Evolutionary conservation across 108 stramenopile species (phyloP), one percentile per base, ranked within the genome.

Genomic region (Cyclotella atomus): DNA sequence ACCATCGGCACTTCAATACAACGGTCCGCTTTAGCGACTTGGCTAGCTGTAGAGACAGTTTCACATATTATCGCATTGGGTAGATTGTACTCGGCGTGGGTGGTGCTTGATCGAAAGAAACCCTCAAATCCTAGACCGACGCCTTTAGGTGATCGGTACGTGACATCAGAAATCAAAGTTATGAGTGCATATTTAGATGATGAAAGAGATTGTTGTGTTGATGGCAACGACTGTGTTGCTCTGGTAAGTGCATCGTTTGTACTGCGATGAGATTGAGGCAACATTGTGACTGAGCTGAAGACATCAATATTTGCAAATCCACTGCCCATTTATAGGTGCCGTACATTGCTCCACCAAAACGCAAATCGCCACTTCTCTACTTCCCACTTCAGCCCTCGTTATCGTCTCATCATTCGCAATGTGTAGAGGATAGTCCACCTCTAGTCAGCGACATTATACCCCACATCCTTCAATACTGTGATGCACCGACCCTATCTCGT

Each of bases 381-480:
- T 30, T 65, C 64, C 32, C 29, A 15, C 9, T 8, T 0, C 21
- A 9, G 29, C 45, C 46, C 29, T 17, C 16, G 4, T 14, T 41
- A 33, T 59, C 41, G 3, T 20, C 12, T 3, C 33, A 60, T 38
- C 36, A 7, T 5, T 38, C 59, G 1, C 32, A 7, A 60, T n/a
- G n/a, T n/a, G n/a, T n/a, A n/a, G n/a, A n/a, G n/a, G n/a, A n/a
- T n/a, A 41, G 43, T 24, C 73, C 56, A 9, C 33, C 34, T 23
- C 35, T 68, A 16, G 8, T 49, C 14, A 10, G n/a, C 24, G 79
- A 81, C 61, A 49, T 79, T 23, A 19, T 85, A 25, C 84, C 84
- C 14, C 72, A 45, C 27, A 85, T 85, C 41, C 80, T 85, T 23
- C 73, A 81, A 5, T 85, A 62, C 77, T 70, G 64, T 43, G 84